Percentiles rank a stretch among this genome's conserved stretches.
Conservation (phyloP, 2,329 filamentous ascomycete genomes). For the Cytospora chrysosperma region DNA sequence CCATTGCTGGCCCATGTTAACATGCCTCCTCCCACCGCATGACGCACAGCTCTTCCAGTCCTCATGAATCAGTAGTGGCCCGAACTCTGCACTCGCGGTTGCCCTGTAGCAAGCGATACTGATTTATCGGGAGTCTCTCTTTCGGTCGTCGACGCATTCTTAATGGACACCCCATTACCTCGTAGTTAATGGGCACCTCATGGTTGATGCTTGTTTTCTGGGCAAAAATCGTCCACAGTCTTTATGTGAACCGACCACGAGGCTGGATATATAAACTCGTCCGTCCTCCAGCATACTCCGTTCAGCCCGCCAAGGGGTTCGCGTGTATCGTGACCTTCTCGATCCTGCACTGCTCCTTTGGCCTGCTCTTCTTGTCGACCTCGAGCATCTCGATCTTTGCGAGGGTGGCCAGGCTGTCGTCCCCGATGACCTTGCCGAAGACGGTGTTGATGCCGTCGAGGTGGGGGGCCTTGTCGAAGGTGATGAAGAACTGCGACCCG, state of each 20-base stretch:
- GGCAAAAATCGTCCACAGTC: background rate
- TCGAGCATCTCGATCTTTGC: constrained; percentile 69
- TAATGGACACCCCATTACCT: background rate
- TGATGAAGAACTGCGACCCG: constrained; percentile 79
- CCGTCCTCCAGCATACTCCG: too few relatives aligned
- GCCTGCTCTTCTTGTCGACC: constrained; percentile 76
- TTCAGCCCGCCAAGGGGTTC: constrained; percentile 69
- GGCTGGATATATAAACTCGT: background rate
- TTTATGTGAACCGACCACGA: background rate
- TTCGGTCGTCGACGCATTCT: background rate
- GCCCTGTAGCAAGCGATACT: background rate
- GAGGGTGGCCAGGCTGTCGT: constrained; percentile 63
- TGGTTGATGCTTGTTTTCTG: background rate
- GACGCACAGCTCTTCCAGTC: background rate
- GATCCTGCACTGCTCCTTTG: constrained; percentile 65
- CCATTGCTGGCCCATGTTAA: background rate
- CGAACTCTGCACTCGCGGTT: background rate
- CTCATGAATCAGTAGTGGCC: background rate
- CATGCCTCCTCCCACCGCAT: background rate
- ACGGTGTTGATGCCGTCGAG: constrained; percentile 83
- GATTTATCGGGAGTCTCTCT: background rate
- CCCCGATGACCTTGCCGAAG: constrained; percentile 71
- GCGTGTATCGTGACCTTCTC: constrained; percentile 73
- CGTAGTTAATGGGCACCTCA: background rate
- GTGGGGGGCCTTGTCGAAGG: constrained; percentile 74